phyloP scores from a whole-genome alignment of 371 early-diverging fungal genomes.

The Gilbertella persicaria region DNA sequence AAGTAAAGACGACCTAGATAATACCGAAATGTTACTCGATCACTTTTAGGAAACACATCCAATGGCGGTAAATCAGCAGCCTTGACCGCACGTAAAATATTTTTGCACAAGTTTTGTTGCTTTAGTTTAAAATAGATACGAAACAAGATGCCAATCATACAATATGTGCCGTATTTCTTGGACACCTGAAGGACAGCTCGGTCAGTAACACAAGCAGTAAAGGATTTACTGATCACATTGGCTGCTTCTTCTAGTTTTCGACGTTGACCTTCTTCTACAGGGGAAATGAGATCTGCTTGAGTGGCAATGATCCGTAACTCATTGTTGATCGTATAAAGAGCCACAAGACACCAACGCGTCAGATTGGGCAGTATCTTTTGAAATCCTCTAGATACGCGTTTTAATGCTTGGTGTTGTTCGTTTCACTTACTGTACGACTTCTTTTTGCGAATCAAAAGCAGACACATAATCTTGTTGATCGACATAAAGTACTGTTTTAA shows the following conservation, averaged over 20 bases:
- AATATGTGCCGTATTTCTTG: constrained; percentile 90
- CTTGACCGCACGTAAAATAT: constrained; percentile 75
- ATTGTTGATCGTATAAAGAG: constrained; percentile 57
- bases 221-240: constrained; percentile 83
- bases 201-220: constrained; percentile 85
- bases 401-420: constrained; percentile 5
- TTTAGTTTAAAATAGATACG: constrained; percentile 82
- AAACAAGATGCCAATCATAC: constrained; percentile 81
- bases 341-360: constrained; percentile 55
- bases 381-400: constrained; percentile 38
- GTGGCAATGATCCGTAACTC: constrained; percentile 55
- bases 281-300: constrained; percentile 56
- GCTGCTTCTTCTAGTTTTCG: constrained; percentile 82
- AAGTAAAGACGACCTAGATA: constrained; percentile 86
- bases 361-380: constrained; percentile 42
- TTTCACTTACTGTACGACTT: constrained; percentile 52
- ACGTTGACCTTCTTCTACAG: constrained; percentile 38
- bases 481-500: constrained; percentile 42
- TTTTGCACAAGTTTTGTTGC: constrained; percentile 82
- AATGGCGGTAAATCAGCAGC: constrained; percentile 75
- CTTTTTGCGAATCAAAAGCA: constrained; percentile 60
- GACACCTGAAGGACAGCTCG: constrained; percentile 57
- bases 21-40: constrained; percentile 83
- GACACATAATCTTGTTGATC: constrained; percentile 37
- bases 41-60: constrained; percentile 77